Percentiles rank a stretch among this genome's conserved stretches.
Conservation (phyloP, 2,329 filamentous ascomycete genomes). For the Sporothrix brunneoviolacea region DNA sequence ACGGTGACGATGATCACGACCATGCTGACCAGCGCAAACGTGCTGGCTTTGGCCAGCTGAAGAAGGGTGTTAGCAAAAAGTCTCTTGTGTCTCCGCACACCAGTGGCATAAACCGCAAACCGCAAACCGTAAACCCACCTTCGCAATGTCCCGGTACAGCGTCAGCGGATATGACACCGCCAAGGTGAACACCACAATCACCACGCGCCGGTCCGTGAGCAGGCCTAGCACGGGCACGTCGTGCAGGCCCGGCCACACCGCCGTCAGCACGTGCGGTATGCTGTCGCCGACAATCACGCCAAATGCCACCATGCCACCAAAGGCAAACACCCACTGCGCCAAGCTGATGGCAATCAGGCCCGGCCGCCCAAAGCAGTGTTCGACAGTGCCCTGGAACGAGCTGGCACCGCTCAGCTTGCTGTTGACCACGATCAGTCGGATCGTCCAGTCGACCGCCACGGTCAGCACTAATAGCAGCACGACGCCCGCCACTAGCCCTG, state of each 20-base stretch:
- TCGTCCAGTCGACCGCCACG: conserved; percentile 90
- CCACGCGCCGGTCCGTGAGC: conserved; percentile 70
- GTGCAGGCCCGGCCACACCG: conserved; percentile 70
- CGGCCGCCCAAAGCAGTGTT: conserved; percentile 85
- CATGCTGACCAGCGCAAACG: conserved; percentile 90
- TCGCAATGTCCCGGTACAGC: conserved; percentile 92
- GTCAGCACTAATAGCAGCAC: conserved; percentile 74
- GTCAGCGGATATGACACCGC: conserved; percentile 86
- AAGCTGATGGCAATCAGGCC: conserved; percentile 82
- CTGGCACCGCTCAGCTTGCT: conserved; percentile 91
- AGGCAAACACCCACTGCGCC: conserved; percentile 97
- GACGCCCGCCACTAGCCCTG: conserved; percentile 75
- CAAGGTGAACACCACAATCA: conserved; percentile 83
- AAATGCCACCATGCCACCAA: conserved; percentile 97
- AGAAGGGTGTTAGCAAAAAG: too few species aligned
- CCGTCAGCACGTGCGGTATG: conserved; percentile 81
- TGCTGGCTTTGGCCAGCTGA: conserved; percentile 95
- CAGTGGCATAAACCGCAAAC: too few species aligned
- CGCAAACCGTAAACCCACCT: too few species aligned
- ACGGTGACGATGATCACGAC: conserved; percentile 81
- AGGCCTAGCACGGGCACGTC: conserved; percentile 73
- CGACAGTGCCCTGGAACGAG: conserved; percentile 92
- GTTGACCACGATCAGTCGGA: conserved; percentile 93
- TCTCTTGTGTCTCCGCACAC: too few species aligned
- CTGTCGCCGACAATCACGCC: conserved; percentile 96